Base-by-base conservation (phyloP, 1,139 yeast species). In the Waltiozyma sp. region DNA sequence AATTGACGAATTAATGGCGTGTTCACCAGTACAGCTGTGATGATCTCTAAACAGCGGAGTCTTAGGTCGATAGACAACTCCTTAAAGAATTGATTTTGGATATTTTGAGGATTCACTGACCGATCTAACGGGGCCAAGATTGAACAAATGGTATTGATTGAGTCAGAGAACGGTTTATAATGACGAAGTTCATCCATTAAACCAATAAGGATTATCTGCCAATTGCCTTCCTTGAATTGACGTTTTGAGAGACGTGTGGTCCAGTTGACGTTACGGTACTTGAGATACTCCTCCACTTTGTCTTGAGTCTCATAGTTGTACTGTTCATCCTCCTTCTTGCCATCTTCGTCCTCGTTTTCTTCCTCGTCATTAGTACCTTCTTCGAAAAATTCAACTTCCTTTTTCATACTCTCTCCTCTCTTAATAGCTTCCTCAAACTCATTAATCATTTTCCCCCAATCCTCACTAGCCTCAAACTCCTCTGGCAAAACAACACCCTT, bases 121-220 rank as follows among this genome's bases (percentile, higher is more conserved):
- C 68, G 57, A 43, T 69, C 70, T 13, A 64, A 54, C 0, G 93
- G 88, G 0, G 91, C 87, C 42, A 82, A 60, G 2, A 62, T 57
- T 39, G 69, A 69, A 47, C 69, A 73, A 2, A 76, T 72, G 36
- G 65, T 63, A 15, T 62, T 65, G 44, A 81, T 73, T 6, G 63
- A 60, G 0, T 65, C 64, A 28, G 66, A 58, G 63, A 75, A 82
- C 19, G 72, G 70, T 0, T 80, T 77, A 28, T 80, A 70, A 51
- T 77, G 70, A 39, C 78, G 77, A 11, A 82, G 75, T 14, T 61
- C 60, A 39, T 60, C 58, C 4, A 88, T 68, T 4, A 88, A 68
- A 18, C 96, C 96, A 39, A 88, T 61, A 33, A 88, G 62, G 40
- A 83, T 75, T 38, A 81, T 71, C 54, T 86, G 82, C 96, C 96